These are phyloP conservation scores for Yamadazyma kitorensis DNA, from an alignment of 805 yeast genomes.

Conservation along the genomic window DNA sequence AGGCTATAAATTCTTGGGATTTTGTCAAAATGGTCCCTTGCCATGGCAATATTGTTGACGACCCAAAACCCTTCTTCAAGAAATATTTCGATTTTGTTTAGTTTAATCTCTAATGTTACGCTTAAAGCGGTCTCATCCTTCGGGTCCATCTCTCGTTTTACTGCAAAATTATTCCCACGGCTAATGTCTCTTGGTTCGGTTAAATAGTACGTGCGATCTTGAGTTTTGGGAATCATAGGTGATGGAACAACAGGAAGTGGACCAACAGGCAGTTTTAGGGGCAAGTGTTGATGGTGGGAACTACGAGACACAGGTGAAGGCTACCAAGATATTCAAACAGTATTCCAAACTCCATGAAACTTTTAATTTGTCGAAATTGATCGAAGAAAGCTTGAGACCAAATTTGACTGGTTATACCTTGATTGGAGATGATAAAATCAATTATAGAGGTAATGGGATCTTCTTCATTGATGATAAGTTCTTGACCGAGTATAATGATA, in stretches of 20 bases:
- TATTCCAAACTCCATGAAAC: conserved; percentile 6
- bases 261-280: no score
- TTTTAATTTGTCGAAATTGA: conserved; percentile 12
- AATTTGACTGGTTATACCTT: conserved; percentile 36
- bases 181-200: no score
- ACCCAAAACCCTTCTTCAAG: conserved; percentile 27
- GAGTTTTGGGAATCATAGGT: no score
- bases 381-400: conserved; percentile 30
- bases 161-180: no score
- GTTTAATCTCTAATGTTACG: background rate
- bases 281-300: no score
- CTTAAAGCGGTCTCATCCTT: no score
- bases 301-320: background rate
- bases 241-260: no score
- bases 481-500: conserved; percentile 22
- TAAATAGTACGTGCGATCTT: no score
- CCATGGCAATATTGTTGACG: conserved; percentile 58
- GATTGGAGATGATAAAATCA: conserved; percentile 32
- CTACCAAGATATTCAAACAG: conserved; percentile 2
- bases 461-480: conserved; percentile 34
- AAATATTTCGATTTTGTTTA: conserved; percentile 12
- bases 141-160: no score
- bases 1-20: conserved; percentile 37
- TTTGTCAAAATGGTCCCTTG: conserved; percentile 52
- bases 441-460: conserved; percentile 29